phyloP scores from a whole-genome alignment of 805 yeast genomes.

The Candida nonsorbophila region DNA sequence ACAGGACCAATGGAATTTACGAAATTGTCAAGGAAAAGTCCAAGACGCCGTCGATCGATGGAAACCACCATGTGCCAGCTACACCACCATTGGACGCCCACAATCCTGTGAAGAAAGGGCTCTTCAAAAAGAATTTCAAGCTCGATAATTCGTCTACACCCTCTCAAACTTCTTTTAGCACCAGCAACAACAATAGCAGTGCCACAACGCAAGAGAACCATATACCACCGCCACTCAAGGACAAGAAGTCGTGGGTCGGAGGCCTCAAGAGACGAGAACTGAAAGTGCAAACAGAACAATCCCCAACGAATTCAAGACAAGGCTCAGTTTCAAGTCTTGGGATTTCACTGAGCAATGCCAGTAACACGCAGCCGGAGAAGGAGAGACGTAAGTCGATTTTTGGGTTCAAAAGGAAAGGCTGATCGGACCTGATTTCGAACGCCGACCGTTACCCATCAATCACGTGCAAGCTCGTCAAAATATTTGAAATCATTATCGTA shows the following conservation, averaged over 20 bases:
- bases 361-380: constrained; percentile 8
- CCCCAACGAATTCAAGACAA: constrained; percentile 1
- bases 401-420: constrained; percentile 26
- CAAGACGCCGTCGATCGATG: background rate
- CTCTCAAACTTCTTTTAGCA: constrained; percentile 9
- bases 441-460: no score
- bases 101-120: constrained; percentile 3
- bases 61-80: background rate
- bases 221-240: constrained; percentile 10
- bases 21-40: constrained; percentile 1
- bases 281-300: constrained; percentile 8
- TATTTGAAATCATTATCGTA: background rate
- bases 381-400: constrained; percentile 28
- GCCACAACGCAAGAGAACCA: constrained; percentile 1
- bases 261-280: constrained; percentile 29
- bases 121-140: constrained; percentile 29
- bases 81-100: background rate
- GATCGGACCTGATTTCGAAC: no score
- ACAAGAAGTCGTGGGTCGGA: constrained; percentile 38
- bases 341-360: no score
- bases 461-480: no score
- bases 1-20: no score
- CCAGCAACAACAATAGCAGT: constrained; percentile 1
- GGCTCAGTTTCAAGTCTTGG: no score
- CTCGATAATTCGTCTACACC: constrained; percentile 12